A percentile compares a stretch with the other conserved stretches of the same genome.
Conservation (phyloP, 192 early-diverging fungal species). For the Backusella australiensis region DNA sequence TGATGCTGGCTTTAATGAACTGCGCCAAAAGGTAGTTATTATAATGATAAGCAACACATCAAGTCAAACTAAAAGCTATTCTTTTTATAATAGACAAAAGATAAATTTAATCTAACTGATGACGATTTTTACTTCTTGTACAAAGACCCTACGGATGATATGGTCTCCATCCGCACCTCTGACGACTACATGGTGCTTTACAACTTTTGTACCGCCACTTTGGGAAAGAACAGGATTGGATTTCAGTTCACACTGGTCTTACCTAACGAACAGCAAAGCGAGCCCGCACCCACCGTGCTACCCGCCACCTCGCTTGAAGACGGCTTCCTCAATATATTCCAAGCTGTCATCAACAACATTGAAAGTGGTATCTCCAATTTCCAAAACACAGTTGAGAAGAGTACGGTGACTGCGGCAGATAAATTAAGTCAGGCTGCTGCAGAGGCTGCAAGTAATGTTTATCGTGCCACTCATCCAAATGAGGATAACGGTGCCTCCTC, state of each 20-base stretch:
- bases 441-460: not conserved
- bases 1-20: not conserved
- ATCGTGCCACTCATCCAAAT: not conserved
- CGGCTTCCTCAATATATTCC: not conserved
- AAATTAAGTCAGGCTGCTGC: not conserved
- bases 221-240: not conserved
- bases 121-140: not conserved
- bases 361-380: not conserved
- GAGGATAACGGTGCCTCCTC: not conserved
- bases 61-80: not conserved
- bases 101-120: not conserved
- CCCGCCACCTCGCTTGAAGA: not conserved
- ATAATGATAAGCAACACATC: not conserved
- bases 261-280: not conserved
- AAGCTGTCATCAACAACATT: slow-evolving; percentile 5
- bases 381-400: not conserved
- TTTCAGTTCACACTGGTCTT: not conserved
- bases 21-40: not conserved
- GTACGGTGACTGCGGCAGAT: not conserved
- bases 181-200: not conserved
- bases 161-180: not conserved
- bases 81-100: not conserved
- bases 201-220: not conserved
- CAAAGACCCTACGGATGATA: not conserved
- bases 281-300: not conserved